Evolutionary conservation across 2,329 filamentous ascomycete species (phyloP), one percentile per base, ranked within the genome.

Genomic region (Aspergillus novofumigatus): DNA sequence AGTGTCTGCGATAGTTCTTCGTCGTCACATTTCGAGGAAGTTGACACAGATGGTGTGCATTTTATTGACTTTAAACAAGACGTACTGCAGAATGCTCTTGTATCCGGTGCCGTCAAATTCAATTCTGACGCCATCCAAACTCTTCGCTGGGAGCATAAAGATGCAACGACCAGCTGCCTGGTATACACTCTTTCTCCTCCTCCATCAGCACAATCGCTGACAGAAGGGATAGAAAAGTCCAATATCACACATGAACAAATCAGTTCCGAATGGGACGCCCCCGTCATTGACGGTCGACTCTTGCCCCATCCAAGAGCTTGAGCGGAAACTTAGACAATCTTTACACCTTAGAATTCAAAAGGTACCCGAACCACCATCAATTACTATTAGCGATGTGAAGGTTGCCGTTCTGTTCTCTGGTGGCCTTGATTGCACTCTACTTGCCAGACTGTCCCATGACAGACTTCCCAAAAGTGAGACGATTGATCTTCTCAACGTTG

Each of bases 401-500:
- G 73, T 96, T 14, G 92, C 91, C 0, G 80, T 99, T 1, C 79
- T 99, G 0, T 99, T 97, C 72, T 99, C 94, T 0, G 94, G 94
- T 2, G 94, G 94, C 0, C 82, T 99, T 6, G 94, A 99, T 72
- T 97, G 94, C 70, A 93, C 92, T 0, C 80, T 97, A 0, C 80
- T 99, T 51, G 93, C 93, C 23, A 85, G 92, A 47, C 75, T 97
- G 25, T 80, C 84, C 10, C 90, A 96, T 69, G 88, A 96, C 11
- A 74, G 95, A 2, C 71, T 97, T 2, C 89, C 90, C 0, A 14
- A 69, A 0, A 74, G 81, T 3, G 87, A 95, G 66, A 78, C 83
- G 1, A 86, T 99, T 59, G 94, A 97, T 69, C 80, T 99, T 8
- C 82, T 99, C 61, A 99, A 99, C 64, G 93, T 99, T 49, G 94